Evolutionary conservation across 345 rosid genomes (phyloP).

Genomic region (Camelina neglecta): DNA sequence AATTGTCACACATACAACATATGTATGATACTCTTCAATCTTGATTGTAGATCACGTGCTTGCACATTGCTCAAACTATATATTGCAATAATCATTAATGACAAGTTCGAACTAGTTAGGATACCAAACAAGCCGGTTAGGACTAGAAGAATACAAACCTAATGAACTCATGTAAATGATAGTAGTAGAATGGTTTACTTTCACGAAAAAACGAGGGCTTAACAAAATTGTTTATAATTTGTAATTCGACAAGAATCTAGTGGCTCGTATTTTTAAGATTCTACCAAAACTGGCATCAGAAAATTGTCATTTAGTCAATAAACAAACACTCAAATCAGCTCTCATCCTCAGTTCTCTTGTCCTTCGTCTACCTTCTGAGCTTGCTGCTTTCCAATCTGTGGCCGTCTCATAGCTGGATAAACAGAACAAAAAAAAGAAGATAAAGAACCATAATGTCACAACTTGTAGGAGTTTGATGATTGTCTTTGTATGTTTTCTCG

Average conservation of each 20-base stretch:
- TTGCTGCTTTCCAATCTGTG: slow-evolving; percentile 26
- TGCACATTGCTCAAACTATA: neutral
- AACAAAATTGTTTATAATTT: neutral
- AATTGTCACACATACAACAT: too few species aligned
- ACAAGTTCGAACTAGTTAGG: neutral
- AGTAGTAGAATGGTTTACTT: slow-evolving; percentile 24
- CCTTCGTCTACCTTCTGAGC: slow-evolving; percentile 33
- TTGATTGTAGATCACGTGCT: neutral
- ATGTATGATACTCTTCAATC: neutral
- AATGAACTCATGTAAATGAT: neutral
- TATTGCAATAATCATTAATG: neutral
- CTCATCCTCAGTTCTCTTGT: slow-evolving; percentile 10
- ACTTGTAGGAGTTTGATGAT: neutral
- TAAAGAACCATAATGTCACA: slow-evolving; percentile 15
- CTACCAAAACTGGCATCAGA: slow-evolving; percentile 29
- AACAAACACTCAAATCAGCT: neutral
- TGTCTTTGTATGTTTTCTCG: neutral
- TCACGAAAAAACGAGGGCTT: slow-evolving; percentile 1
- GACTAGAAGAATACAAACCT: neutral
- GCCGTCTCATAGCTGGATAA: slow-evolving; percentile 27
- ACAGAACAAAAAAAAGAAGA: neutral
- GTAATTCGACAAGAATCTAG: slow-evolving; percentile 8
- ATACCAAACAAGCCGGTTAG: too few species aligned
- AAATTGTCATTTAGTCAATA: neutral
- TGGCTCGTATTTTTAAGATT: slow-evolving; percentile 2